A percentile compares a stretch with the other conserved stretches of the same genome.
Evolutionary conservation across 2,329 filamentous ascomycete species (phyloP).

Genomic region (Pseudomassariella vexata): DNA sequence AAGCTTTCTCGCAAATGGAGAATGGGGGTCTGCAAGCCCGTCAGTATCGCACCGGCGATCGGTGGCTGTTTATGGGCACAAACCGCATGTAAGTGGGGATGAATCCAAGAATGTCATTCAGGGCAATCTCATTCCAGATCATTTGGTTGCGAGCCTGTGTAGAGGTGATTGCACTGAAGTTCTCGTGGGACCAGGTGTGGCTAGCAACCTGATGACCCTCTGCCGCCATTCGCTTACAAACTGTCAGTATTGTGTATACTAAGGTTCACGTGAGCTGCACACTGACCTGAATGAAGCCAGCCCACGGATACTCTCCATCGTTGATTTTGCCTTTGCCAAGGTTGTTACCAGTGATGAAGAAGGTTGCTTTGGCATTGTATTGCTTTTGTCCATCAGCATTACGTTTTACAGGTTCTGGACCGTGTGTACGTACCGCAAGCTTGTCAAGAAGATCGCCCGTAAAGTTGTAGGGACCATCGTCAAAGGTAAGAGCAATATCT

Average conservation of each 20-base stretch:
- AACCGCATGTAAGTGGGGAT: conserved; percentile 28
- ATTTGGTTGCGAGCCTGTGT: conserved; percentile 24
- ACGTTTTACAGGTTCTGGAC: conserved; percentile 10
- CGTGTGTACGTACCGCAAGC: conserved; percentile 15
- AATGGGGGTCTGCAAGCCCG: conserved; percentile 20
- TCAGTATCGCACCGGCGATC: background rate
- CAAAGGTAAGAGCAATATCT: conserved; percentile 57
- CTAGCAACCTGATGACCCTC: conserved; percentile 27
- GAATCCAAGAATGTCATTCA: conserved; percentile 27
- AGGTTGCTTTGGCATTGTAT: conserved; percentile 55
- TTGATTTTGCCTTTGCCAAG: conserved; percentile 46
- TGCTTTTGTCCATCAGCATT: conserved; percentile 30
- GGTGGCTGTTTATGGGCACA: background rate
- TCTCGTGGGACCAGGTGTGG: conserved; percentile 28
- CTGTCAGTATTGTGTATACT: background rate
- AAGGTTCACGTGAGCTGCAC: background rate
- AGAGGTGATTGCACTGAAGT: conserved; percentile 22
- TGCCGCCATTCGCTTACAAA: conserved; percentile 24
- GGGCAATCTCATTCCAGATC: conserved; percentile 26
- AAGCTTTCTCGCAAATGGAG: conserved; percentile 22
- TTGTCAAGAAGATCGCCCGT: conserved; percentile 54
- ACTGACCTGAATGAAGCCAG: conserved; percentile 21
- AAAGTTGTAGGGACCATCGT: conserved; percentile 57
- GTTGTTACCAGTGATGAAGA: conserved; percentile 54
- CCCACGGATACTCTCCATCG: conserved; percentile 27